A percentile compares a stretch with the other conserved stretches of the same genome.
Evolutionary conservation across 441 rosid species (phyloP).

Genomic region (Manihot esculenta): DNA sequence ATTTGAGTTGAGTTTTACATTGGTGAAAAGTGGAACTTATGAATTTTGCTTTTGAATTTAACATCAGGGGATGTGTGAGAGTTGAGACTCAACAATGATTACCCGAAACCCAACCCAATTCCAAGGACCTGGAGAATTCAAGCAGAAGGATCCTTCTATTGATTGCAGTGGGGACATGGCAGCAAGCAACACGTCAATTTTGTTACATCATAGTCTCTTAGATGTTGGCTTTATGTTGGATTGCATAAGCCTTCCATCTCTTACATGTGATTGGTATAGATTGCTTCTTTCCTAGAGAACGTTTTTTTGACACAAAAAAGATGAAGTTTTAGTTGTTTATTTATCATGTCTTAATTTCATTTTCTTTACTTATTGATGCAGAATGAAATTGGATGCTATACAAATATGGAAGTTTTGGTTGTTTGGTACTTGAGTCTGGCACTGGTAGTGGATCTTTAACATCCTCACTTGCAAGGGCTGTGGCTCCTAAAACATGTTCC

Average conservation of each 20-base stretch:
- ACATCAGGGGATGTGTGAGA: not conserved
- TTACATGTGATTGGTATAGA: no score
- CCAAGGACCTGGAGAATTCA: not conserved
- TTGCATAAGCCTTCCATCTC: no score
- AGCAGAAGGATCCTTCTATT: not conserved
- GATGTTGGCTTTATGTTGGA: no score
- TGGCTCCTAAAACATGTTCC: slow-evolving; percentile 85
- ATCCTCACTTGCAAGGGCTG: slow-evolving; percentile 81
- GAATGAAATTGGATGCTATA: no score
- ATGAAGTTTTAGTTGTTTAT: not conserved
- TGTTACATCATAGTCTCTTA: no score
- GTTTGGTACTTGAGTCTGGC: slow-evolving; percentile 83
- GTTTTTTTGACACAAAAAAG: not conserved
- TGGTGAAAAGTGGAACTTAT: not conserved
- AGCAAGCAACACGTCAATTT: not conserved
- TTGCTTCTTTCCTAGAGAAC: no score
- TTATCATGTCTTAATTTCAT: no score
- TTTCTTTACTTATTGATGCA: no score
- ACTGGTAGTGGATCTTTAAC: slow-evolving; percentile 93
- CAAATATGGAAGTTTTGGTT: slow-evolving; percentile 45
- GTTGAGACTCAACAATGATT: not conserved
- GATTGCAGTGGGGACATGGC: not conserved
- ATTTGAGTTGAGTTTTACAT: not conserved
- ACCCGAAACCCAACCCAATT: not conserved
- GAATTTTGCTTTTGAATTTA: not conserved